These are phyloP conservation scores for Hibiscus syriacus DNA, from an alignment of 345 rosid genomes.

Conservation along the genomic window DNA sequence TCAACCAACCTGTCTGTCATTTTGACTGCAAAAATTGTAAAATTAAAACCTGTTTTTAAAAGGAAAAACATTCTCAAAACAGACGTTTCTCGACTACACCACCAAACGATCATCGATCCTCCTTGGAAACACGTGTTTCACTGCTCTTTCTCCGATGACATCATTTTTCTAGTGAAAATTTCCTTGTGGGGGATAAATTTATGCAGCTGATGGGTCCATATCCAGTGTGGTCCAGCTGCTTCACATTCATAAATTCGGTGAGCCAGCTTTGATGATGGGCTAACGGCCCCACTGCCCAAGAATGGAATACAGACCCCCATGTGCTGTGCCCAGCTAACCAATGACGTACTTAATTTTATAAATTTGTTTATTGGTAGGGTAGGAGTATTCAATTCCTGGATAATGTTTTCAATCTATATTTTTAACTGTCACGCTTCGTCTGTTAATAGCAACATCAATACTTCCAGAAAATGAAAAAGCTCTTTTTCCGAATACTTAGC, in stretches of 20 bases:
- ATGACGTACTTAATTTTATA: no score
- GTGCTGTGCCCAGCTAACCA: conserved; percentile 10
- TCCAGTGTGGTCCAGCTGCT: conserved; percentile 26
- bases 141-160: not conserved
- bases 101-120: not conserved
- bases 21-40: not conserved
- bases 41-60: not conserved
- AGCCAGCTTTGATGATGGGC: not conserved
- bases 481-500: not conserved
- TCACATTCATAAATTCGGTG: conserved; percentile 15
- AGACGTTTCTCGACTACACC: not conserved
- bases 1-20: no score
- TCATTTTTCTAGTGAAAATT: no score
- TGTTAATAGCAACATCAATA: not conserved
- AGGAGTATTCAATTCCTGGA: not conserved
- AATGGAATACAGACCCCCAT: conserved; percentile 14
- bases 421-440: not conserved
- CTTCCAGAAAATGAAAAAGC: not conserved
- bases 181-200: no score
- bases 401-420: not conserved
- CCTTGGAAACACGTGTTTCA: not conserved
- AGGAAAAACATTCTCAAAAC: not conserved
- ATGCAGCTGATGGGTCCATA: not conserved
- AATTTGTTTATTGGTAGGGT: not conserved
- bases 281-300: conserved; percentile 12